Percentiles rank a stretch among this genome's conserved stretches.
phyloP scores from a whole-genome alignment of 208 protist species.

The Trypanosoma cruzi region DNA sequence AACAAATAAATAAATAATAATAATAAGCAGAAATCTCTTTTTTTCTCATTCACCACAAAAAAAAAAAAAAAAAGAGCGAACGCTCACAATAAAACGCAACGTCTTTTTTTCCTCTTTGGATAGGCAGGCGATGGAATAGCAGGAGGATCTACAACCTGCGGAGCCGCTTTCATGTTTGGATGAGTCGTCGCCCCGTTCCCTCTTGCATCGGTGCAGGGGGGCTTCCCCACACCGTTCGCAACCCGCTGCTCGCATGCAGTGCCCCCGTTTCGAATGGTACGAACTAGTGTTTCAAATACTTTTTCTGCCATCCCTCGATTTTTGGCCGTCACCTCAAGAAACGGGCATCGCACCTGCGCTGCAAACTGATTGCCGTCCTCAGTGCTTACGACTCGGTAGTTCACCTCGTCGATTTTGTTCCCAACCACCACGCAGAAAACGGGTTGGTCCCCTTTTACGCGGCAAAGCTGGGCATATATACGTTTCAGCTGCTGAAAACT shows the following conservation, averaged over 20 bases:
- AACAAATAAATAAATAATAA: conserved; percentile 20
- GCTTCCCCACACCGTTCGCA: not conserved
- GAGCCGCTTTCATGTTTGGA: no score
- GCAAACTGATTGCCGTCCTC: conserved; percentile 47
- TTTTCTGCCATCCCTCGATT: conserved; percentile 39
- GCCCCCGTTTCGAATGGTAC: conserved; percentile 33
- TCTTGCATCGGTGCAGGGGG: not conserved
- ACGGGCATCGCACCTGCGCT: conserved; percentile 37
- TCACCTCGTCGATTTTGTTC: conserved; percentile 62
- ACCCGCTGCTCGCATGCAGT: not conserved
- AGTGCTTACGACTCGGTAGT: conserved; percentile 41
- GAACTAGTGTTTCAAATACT: conserved; percentile 53
- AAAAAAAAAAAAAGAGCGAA: not conserved
- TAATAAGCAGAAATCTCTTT: not conserved
- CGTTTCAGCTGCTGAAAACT: conserved; percentile 64
- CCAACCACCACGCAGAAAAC: conserved; percentile 56
- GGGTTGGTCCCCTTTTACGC: conserved; percentile 5
- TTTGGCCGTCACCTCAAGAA: conserved; percentile 79
- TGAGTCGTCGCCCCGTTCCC: not conserved
- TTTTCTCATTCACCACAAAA: not conserved
- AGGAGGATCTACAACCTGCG: not conserved
- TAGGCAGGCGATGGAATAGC: not conserved
- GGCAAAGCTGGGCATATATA: conserved; percentile 38
- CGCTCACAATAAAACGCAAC: conserved; percentile 31
- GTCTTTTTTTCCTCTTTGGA: conserved; percentile 16